These are phyloP conservation scores for Sherardia arvensis DNA, from an alignment of 257 asterid species.

Conservation along the genomic window DNA sequence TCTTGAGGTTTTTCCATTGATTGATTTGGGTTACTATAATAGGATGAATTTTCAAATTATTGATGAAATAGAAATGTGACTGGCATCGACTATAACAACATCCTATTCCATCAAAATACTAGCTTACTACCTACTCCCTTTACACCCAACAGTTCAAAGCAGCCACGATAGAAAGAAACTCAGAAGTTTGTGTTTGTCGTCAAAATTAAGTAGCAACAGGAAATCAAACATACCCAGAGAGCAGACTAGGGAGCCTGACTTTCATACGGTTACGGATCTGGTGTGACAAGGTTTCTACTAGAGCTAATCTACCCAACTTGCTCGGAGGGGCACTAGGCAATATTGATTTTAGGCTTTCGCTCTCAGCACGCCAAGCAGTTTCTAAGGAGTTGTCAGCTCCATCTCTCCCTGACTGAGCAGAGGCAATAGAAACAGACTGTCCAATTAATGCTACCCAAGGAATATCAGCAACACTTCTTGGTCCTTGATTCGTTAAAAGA, in stretches of 20 bases:
- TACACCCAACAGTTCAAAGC: not conserved
- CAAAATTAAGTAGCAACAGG: slow-evolving; percentile 1
- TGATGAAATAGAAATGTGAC: too few relatives aligned
- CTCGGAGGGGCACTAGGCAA: slow-evolving; percentile 81
- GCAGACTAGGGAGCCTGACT: slow-evolving; percentile 84
- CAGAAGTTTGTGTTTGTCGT: not conserved
- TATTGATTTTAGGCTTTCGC: slow-evolving; percentile 82
- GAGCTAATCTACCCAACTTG: slow-evolving; percentile 92
- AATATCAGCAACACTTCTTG: slow-evolving; percentile 83
- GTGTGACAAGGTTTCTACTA: slow-evolving; percentile 88
- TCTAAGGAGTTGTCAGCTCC: slow-evolving; percentile 84
- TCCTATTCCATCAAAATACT: too few relatives aligned
- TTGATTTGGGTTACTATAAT: too few relatives aligned
- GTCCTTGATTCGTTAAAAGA: slow-evolving; percentile 85
- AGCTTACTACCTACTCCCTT: too few relatives aligned
- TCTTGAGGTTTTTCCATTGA: too few relatives aligned
- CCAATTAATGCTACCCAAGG: slow-evolving; percentile 99
- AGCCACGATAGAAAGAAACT: not conserved
- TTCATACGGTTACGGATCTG: slow-evolving; percentile 89
- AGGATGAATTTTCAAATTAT: too few relatives aligned
- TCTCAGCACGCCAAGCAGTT: slow-evolving; percentile 95
- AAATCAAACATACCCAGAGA: slow-evolving; percentile 54
- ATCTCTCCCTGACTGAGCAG: slow-evolving; percentile 73
- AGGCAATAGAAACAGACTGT: slow-evolving; percentile 86
- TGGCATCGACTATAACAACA: too few relatives aligned